Conservation (phyloP, 2,329 filamentous ascomycete species). For the Venturia oleaginea region DNA sequence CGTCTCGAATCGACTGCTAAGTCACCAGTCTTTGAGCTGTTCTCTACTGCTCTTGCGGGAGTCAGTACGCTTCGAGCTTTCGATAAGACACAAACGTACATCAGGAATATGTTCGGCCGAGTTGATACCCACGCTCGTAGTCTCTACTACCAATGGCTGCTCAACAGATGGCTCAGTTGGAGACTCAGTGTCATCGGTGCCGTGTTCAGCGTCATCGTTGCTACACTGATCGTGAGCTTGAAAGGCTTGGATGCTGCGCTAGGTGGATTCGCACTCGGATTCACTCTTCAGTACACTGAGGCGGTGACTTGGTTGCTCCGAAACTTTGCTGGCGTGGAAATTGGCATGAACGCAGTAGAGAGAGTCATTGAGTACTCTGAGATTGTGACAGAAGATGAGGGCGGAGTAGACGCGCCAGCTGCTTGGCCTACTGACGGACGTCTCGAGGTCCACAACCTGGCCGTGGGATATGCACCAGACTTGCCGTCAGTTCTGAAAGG, state of each 20-base stretch:
- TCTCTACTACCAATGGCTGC: conserved; percentile 59
- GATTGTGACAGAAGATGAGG: conserved; percentile 46
- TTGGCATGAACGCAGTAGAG: conserved; percentile 69
- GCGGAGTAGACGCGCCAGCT: conserved; percentile 51
- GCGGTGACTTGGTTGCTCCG: conserved; percentile 58
- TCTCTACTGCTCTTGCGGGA: conserved; percentile 62
- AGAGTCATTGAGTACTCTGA: conserved; percentile 67
- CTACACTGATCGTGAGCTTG: conserved; percentile 53
- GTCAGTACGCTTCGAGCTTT: conserved; percentile 70
- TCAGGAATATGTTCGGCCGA: conserved; percentile 49
- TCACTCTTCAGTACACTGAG: conserved; percentile 59
- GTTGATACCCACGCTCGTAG: conserved; percentile 61
- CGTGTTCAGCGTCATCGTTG: conserved; percentile 57
- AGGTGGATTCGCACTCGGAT: conserved; percentile 67
- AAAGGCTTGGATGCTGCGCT: conserved; percentile 56
- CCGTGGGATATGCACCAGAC: conserved; percentile 62
- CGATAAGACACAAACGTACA: conserved; percentile 58
- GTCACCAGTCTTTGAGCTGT: conserved; percentile 72
- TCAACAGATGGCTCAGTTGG: conserved; percentile 70
- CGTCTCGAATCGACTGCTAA: conserved; percentile 68
- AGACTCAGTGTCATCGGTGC: conserved; percentile 62
- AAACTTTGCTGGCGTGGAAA: conserved; percentile 56
- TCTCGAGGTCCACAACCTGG: conserved; percentile 64
- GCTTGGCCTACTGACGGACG: conserved; percentile 68
- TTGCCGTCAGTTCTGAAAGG: conserved; percentile 62